Conservation (phyloP, 2,329 filamentous ascomycete genomes). For the Exserohilum turcica region DNA sequence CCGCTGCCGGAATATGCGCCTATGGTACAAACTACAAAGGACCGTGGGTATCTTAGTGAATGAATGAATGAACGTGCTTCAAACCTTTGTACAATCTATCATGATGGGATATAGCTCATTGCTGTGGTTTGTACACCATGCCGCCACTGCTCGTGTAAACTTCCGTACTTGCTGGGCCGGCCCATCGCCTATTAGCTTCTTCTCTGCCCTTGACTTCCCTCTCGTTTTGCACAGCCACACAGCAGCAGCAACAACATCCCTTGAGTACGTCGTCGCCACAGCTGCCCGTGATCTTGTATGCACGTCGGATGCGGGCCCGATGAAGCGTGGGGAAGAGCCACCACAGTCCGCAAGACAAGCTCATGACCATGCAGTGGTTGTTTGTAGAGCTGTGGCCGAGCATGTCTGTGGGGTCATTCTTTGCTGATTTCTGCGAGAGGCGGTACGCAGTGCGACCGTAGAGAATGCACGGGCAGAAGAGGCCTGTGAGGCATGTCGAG, state of each 20-base stretch:
- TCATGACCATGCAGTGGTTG: constrained; percentile 48
- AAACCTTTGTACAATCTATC: neutral
- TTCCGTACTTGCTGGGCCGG: constrained; percentile 44
- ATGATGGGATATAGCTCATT: constrained; percentile 13
- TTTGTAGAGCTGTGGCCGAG: constrained; percentile 46
- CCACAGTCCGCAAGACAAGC: constrained; percentile 45
- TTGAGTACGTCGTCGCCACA: constrained; percentile 42
- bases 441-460: constrained; percentile 54
- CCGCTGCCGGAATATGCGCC: neutral
- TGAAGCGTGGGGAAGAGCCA: constrained; percentile 48
- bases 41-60: constrained; percentile 15
- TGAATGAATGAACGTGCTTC: constrained; percentile 6
- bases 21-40: constrained; percentile 9
- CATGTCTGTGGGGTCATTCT: constrained; percentile 51
- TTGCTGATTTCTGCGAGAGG: constrained; percentile 44
- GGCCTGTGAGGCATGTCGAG: constrained; percentile 46
- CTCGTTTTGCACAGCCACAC: constrained; percentile 53
- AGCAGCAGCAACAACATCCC: constrained; percentile 50
- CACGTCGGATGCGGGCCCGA: constrained; percentile 48
- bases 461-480: constrained; percentile 52
- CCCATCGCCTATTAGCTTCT: constrained; percentile 47
- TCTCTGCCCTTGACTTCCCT: constrained; percentile 52
- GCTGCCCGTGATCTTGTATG: constrained; percentile 52
- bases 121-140: constrained; percentile 47
- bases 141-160: constrained; percentile 36